Evolutionary conservation across 441 rosid species (phyloP).

Genomic region (Croton setiger): DNA sequence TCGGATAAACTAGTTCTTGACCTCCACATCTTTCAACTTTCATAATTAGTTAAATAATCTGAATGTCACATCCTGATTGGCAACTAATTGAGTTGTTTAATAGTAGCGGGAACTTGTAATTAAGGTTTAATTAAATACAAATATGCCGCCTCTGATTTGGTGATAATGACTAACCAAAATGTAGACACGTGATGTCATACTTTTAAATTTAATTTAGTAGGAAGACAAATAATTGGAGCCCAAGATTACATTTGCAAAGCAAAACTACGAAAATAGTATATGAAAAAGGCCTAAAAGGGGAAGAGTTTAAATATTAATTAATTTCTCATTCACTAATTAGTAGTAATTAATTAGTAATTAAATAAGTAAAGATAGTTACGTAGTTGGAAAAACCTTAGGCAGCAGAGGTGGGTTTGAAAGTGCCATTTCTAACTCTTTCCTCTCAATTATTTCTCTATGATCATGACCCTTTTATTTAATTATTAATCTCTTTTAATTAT

Average conservation of each 20-base stretch:
- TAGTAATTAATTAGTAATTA: not conserved
- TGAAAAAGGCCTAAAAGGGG: not conserved
- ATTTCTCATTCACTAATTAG: slow-evolving; percentile 16
- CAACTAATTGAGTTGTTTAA: too few relatives aligned
- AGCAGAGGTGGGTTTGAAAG: slow-evolving; percentile 12
- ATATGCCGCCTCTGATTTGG: not conserved
- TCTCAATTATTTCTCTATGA: slow-evolving; percentile 38
- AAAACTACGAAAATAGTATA: slow-evolving; percentile 14
- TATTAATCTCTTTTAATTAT: not conserved
- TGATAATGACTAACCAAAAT: slow-evolving; percentile 33
- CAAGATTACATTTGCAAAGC: slow-evolving; percentile 10
- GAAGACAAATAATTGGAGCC: slow-evolving; percentile 30
- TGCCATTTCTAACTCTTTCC: slow-evolving; percentile 24
- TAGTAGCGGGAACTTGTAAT: not conserved
- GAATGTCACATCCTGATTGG: too few relatives aligned
- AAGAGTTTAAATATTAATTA: not conserved
- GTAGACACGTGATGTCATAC: not conserved
- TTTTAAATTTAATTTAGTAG: not conserved
- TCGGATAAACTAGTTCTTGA: too few relatives aligned
- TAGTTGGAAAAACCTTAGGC: slow-evolving; percentile 20
- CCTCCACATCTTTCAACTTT: too few relatives aligned
- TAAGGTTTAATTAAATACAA: too few relatives aligned
- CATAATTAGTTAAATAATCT: too few relatives aligned
- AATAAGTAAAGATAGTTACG: slow-evolving; percentile 22
- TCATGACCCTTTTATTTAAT: slow-evolving; percentile 9